Evolutionary conservation across 805 yeast genomes (phyloP), one percentile per base, ranked within the genome.

Genomic region (Blastobotrys parvus): DNA sequence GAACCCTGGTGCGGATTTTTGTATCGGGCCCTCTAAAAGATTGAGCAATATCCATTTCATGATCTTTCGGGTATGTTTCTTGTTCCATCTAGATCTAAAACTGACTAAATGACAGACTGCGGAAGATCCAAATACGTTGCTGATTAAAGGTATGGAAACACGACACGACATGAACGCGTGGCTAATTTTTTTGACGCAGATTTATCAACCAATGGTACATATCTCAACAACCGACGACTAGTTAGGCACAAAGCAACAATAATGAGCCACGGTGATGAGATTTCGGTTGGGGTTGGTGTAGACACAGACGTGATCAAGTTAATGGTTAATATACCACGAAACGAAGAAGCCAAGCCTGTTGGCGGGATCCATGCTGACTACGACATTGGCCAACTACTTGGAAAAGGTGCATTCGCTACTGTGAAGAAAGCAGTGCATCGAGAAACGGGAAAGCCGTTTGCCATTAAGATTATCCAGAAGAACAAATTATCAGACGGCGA

Each of bases 331-430:
- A 59, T 72, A 18, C 70, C 72, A 31, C 64, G 62, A 27, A 50
- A 46, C 50, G 37, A 44, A 23, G 35, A 42, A 19, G 47, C 29
- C 19, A 17, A 38, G 23, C 43, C 53, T 27, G 62, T 68, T 43
- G 68, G 74, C 25, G 88, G 89, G 1, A 78, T 85, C 8, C 70
- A 71, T 53, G 75, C 74, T 45, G 78, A 82, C 55, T 92, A 80
- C 61, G 82, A 85, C 11, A 77, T 90, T 17, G 75, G 81, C 46
- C 85, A 82, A 58, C 80, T 85, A 13, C 84, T 90, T 1, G 98
- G 98, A 1, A 92, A 87, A 54, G 98, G 98, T n/a, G 97, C 97
- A 7, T 90, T 90, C 71, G 97, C 97, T 4, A 83, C 89, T 1
- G 98, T 92, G 22, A 82, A 87, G 52, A 86, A 86, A 58, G 96